A percentile compares a stretch with the other conserved stretches of the same genome.
Conservation (phyloP, 2,329 filamentous ascomycete genomes). For the Fusarium mundagurra region DNA sequence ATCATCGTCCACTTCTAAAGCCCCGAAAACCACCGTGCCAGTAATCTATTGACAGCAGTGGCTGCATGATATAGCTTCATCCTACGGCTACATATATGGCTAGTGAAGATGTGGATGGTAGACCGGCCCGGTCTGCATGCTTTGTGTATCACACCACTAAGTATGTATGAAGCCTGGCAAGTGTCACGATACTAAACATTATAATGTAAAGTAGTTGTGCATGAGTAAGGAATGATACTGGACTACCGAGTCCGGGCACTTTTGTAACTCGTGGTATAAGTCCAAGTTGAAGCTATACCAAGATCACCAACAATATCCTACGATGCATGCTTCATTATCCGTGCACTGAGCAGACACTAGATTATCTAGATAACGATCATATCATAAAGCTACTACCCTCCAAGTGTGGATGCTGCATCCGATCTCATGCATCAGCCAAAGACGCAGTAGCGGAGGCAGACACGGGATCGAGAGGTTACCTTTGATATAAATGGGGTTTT, state of each 20-base stretch:
- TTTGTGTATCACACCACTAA: slow-evolving; percentile 16
- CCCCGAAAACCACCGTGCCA: neutral
- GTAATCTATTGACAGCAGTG: neutral
- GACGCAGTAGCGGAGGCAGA: slow-evolving; percentile 28
- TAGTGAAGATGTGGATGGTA: neutral
- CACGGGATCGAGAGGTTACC: slow-evolving; percentile 17
- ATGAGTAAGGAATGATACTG: neutral
- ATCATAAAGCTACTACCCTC: neutral
- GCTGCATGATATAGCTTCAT: neutral
- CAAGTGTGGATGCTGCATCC: slow-evolving; percentile 17
- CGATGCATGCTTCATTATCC: slow-evolving; percentile 8
- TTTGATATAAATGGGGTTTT: slow-evolving; percentile 25
- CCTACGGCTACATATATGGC: neutral
- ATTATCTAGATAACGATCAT: slow-evolving; percentile 19
- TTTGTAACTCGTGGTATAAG: neutral
- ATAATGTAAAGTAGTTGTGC: neutral
- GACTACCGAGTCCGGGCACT: slow-evolving; percentile 8
- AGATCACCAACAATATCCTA: neutral
- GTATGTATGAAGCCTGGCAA: neutral
- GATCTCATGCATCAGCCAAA: slow-evolving; percentile 24
- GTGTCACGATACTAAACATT: neutral
- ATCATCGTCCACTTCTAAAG: neutral
- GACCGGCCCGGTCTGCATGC: neutral
- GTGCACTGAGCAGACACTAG: slow-evolving; percentile 6
- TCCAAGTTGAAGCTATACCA: slow-evolving; percentile 7